Conservation (phyloP, 176 grass and related monocot species). For the Puya raimondii region DNA sequence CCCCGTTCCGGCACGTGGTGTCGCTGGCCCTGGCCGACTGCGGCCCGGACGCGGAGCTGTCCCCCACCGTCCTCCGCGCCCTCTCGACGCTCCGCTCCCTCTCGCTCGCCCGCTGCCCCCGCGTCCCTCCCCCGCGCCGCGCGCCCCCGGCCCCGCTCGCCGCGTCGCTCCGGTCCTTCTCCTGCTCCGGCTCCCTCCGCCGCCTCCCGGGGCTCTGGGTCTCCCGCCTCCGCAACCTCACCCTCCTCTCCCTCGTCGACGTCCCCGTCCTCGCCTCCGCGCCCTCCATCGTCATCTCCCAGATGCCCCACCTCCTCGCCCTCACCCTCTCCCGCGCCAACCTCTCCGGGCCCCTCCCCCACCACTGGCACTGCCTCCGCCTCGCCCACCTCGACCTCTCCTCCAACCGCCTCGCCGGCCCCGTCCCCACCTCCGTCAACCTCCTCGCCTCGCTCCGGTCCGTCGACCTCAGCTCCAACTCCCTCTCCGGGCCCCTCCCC, state of each 20-base stretch:
- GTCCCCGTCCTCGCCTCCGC: slow-evolving; percentile 41
- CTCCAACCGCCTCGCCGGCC: slow-evolving; percentile 58
- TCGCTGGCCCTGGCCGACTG: slow-evolving; percentile 72
- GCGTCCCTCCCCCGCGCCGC: slow-evolving; percentile 34
- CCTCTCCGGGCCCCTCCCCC: slow-evolving; percentile 73
- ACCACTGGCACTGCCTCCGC: slow-evolving; percentile 77
- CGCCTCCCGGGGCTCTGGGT: slow-evolving; percentile 61
- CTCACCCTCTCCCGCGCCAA: slow-evolving; percentile 60
- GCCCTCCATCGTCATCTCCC: slow-evolving; percentile 56
- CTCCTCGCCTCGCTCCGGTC: slow-evolving; percentile 47
- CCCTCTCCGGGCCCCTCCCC: slow-evolving; percentile 56
- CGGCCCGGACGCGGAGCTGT: slow-evolving; percentile 61
- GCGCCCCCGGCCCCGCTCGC: slow-evolving; percentile 53
- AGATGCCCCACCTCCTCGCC: slow-evolving; percentile 46
- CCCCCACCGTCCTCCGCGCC: slow-evolving; percentile 26
- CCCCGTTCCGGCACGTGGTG: slow-evolving; percentile 60
- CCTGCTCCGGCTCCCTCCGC: slow-evolving; percentile 52
- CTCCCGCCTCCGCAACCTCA: slow-evolving; percentile 65
- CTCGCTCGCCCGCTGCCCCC: slow-evolving; percentile 50
- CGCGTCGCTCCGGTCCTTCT: slow-evolving; percentile 48
- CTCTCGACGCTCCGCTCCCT: slow-evolving; percentile 56
- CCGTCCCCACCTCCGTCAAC: slow-evolving; percentile 55
- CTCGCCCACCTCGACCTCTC: slow-evolving; percentile 81
- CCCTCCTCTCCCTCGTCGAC: slow-evolving; percentile 48
- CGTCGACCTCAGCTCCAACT: slow-evolving; percentile 81